These are phyloP conservation scores for Eremochloa ophiuroides DNA, from an alignment of 176 grass and related monocot genomes.

Conservation along the genomic window DNA sequence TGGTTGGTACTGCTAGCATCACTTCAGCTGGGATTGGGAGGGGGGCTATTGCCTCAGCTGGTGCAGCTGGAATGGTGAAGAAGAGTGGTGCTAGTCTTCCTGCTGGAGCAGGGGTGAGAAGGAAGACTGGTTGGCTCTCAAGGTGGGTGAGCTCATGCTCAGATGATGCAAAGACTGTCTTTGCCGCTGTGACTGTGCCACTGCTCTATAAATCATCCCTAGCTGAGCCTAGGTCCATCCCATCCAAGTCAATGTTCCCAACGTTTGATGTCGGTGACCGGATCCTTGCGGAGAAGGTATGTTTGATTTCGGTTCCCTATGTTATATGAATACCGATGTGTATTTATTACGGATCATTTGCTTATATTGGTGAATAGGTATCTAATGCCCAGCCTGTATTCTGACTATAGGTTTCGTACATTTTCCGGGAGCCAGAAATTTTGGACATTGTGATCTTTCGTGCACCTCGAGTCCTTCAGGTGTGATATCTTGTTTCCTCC, in stretches of 20 bases:
- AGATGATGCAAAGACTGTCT: constrained; percentile 78
- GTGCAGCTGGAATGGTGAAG: constrained; percentile 25
- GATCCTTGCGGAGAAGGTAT: constrained; percentile 93
- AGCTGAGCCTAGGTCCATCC: constrained; percentile 85
- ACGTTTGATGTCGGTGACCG: constrained; percentile 96
- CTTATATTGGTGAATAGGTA: background rate
- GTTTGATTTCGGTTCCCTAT: background rate
- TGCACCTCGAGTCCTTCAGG: constrained; percentile 65
- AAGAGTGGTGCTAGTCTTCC: constrained; percentile 19
- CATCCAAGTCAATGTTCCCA: constrained; percentile 89
- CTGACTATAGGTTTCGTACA: constrained; percentile 68
- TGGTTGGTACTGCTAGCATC: background rate
- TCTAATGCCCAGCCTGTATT: background rate
- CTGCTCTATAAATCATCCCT: constrained; percentile 70
- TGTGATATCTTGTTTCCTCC: constrained; percentile 15
- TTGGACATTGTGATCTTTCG: constrained; percentile 90
- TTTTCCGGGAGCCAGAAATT: constrained; percentile 78
- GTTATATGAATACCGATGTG: background rate
- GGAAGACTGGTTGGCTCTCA: constrained; percentile 65
- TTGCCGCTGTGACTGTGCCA: constrained; percentile 78
- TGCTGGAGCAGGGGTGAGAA: constrained; percentile 18
- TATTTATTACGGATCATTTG: constrained; percentile 6
- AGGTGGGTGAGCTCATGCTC: constrained; percentile 81
- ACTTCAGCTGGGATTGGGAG: constrained; percentile 11
- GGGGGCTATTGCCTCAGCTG: background rate